Conservation (phyloP, 2,329 filamentous ascomycete species). For the Hypoxylon sp. region DNA sequence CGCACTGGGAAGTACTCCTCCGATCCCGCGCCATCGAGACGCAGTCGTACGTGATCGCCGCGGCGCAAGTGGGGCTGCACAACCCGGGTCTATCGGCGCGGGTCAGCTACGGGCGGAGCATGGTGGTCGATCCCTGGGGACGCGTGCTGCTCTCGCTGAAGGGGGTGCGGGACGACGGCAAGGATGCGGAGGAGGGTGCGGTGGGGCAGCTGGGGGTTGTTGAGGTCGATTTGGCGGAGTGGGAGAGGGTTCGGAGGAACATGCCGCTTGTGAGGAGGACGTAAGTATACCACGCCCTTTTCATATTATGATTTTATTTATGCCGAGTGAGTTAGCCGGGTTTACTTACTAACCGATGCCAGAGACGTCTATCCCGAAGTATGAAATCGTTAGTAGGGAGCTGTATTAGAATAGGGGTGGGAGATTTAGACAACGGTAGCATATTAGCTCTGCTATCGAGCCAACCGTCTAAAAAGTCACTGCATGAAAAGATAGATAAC, state of each 20-base stretch:
- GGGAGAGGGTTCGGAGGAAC: slow-evolving; percentile 64
- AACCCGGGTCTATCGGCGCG: slow-evolving; percentile 67
- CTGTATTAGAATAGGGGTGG: background rate
- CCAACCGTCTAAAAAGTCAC: slow-evolving; percentile 2
- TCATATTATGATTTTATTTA: background rate
- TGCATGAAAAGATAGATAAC: slow-evolving; percentile 3
- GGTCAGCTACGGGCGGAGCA: slow-evolving; percentile 86
- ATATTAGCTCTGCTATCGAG: slow-evolving; percentile 27
- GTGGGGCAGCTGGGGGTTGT: slow-evolving; percentile 68
- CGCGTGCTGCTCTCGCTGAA: slow-evolving; percentile 76
- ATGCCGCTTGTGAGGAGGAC: slow-evolving; percentile 68
- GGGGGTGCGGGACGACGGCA: slow-evolving; percentile 62
- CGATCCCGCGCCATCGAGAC: slow-evolving; percentile 89
- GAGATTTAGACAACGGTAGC: background rate
- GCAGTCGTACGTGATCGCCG: slow-evolving; percentile 87
- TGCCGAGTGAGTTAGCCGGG: background rate
- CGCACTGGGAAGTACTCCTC: slow-evolving; percentile 88
- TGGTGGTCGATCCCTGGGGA: slow-evolving; percentile 92
- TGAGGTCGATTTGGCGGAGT: slow-evolving; percentile 65
- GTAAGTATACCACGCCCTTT: slow-evolving; percentile 58
- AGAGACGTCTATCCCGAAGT: slow-evolving; percentile 52
- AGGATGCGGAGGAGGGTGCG: slow-evolving; percentile 54
- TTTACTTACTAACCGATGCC: slow-evolving; percentile 31
- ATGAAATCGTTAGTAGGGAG: slow-evolving; percentile 11
- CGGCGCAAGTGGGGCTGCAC: slow-evolving; percentile 82